Evolutionary conservation across 495 filamentous ascomycete species (phyloP).

Genomic region (Lepraria neglecta): DNA sequence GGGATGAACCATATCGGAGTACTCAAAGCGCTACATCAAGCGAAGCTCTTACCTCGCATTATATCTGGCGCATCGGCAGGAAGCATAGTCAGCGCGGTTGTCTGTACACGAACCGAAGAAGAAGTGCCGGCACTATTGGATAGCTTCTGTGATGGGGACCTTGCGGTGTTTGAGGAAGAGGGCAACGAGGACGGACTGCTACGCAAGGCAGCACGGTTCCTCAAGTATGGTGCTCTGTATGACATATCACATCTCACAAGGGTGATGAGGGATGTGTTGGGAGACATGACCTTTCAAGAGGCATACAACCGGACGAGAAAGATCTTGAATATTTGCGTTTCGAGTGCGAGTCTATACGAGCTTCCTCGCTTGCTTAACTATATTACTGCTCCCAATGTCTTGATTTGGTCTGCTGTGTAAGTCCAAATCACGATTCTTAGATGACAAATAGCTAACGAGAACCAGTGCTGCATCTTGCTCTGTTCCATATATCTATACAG

Average conservation of each 20-base stretch:
- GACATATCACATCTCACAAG: slow-evolving; percentile 73
- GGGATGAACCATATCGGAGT: slow-evolving; percentile 96
- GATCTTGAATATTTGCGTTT: slow-evolving; percentile 90
- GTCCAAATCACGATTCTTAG: slow-evolving; percentile 26
- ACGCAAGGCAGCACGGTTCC: slow-evolving; percentile 63
- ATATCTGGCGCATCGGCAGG: slow-evolving; percentile 92
- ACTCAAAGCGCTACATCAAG: slow-evolving; percentile 75
- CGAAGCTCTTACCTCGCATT: slow-evolving; percentile 73
- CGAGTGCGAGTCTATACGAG: slow-evolving; percentile 79
- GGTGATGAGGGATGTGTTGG: slow-evolving; percentile 72
- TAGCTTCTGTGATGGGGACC: slow-evolving; percentile 71
- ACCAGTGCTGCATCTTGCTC: slow-evolving; percentile 79
- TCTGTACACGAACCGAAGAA: slow-evolving; percentile 78
- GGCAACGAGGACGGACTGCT: slow-evolving; percentile 62
- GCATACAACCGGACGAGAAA: slow-evolving; percentile 86
- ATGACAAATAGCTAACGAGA: slow-evolving; percentile 25
- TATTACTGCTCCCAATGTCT: slow-evolving; percentile 83
- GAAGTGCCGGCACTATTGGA: slow-evolving; percentile 70
- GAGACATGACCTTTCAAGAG: slow-evolving; percentile 90
- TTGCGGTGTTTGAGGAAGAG: slow-evolving; percentile 75
- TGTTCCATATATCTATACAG: slow-evolving; percentile 78
- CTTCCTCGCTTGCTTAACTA: slow-evolving; percentile 84
- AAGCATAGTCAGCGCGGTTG: slow-evolving; percentile 83
- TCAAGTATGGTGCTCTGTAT: slow-evolving; percentile 75
- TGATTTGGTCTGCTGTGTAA: slow-evolving; percentile 94